Percentiles rank a stretch among this genome's conserved stretches.
These are phyloP conservation scores for Pterocarpus santalinus DNA, from an alignment of 306 rosid species.

Conservation along the genomic window DNA sequence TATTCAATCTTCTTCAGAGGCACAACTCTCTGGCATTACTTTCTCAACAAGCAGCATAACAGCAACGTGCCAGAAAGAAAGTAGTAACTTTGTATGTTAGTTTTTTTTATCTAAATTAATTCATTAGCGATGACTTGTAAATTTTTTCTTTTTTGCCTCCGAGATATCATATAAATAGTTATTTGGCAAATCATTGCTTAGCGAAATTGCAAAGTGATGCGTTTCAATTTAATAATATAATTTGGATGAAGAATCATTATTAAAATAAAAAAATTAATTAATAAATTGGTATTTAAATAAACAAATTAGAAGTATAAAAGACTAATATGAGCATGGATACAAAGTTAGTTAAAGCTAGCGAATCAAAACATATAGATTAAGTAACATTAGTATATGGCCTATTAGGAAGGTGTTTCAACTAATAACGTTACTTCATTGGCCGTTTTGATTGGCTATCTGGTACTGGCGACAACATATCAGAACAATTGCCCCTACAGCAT, in stretches of 20 bases:
- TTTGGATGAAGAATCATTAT: neutral
- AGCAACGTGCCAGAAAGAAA: too few relatives aligned
- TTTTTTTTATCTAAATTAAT: neutral
- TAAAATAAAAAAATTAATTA: neutral
- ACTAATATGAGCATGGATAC: neutral
- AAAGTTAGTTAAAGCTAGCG: neutral
- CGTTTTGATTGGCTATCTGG: neutral
- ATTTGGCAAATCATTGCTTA: neutral
- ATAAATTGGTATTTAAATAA: neutral
- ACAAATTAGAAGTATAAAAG: neutral
- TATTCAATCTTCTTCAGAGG: conserved; percentile 1
- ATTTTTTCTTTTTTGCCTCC: neutral
- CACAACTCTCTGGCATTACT: neutral
- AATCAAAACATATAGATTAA: conserved; percentile 18
- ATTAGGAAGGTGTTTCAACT: neutral
- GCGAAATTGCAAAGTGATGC: too few relatives aligned
- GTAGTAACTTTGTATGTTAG: neutral
- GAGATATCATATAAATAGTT: neutral
- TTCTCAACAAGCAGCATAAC: too few relatives aligned
- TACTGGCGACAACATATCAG: too few relatives aligned
- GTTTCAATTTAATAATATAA: neutral
- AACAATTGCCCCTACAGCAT: too few relatives aligned
- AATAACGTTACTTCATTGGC: neutral
- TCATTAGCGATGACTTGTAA: neutral
- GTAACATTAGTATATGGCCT: neutral